Evolutionary conservation across 2,329 filamentous ascomycete species (phyloP), one percentile per base, ranked within the genome.

Genomic region (Rasamsonia emersonii): DNA sequence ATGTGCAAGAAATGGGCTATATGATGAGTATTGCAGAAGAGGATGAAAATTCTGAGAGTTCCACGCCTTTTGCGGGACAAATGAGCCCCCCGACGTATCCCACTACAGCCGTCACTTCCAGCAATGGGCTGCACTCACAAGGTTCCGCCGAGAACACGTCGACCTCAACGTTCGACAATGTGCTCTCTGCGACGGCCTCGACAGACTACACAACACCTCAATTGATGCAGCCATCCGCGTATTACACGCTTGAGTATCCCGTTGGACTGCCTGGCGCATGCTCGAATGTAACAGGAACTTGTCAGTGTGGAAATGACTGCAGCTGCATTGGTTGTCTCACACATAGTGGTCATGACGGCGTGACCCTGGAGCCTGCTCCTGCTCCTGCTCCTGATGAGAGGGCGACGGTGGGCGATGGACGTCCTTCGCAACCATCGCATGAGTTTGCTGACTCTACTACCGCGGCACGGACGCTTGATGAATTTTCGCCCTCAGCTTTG

Each of bases 251-350:
- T 26, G 59, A 61, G 41, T 63, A 62, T 33, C 52, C 60, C 2
- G 51, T 63, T 13, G 54, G 52, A 14, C 39, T 61, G 24, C 52
- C 56, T 4, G 46, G 40, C 16, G 42, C 59, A 10, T 72, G 69
- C 44, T 62, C 59, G 19, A 62, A 71, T 37, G 49, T 58, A 3
- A 66, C 60, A 4, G 68, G 68, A 3, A 69, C 61, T 16, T 73
- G 68, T 36, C 64, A 65, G 39, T 73, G 69, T 35, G 67, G 66
- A 10, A 64, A 63, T 34, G 67, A 68, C 23, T 73, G 68, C 42
- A 59, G 51, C 33, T 73, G 69, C 40, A 54, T 67, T n/a, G 68
- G 67, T 9, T 73, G 69, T 41, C 50, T 70, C 9, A 70, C 66
- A 3, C 68, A 73, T 34, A 64, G 59, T 13, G 68, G 66, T 3